A percentile compares a stretch with the other conserved stretches of the same genome.
Conservation (phyloP, 805 yeast species). For the Tetrapisispora taiwanensis region DNA sequence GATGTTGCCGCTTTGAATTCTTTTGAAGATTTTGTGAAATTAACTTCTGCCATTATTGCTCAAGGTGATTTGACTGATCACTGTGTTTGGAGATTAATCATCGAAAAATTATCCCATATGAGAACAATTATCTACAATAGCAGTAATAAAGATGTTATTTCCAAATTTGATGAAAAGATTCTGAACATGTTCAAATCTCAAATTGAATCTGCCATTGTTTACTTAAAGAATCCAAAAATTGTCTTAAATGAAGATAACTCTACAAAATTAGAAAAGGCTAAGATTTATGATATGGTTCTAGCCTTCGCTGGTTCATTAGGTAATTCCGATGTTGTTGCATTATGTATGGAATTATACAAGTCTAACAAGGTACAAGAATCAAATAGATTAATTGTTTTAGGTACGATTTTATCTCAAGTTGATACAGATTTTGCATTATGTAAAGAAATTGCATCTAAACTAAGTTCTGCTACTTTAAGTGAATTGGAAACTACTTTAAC, state of each 20-base stretch:
- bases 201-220: constrained; percentile 31
- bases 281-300: constrained; percentile 20
- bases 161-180: constrained; percentile 15
- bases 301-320: constrained; percentile 8
- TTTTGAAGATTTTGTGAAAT: constrained; percentile 26
- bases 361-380: constrained; percentile 3
- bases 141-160: constrained; percentile 16
- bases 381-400: constrained; percentile 31
- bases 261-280: constrained; percentile 22
- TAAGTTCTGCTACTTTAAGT: constrained; percentile 36
- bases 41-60: constrained; percentile 3
- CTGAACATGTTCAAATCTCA: constrained; percentile 41
- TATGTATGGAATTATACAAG: constrained; percentile 4
- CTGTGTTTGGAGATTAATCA: constrained; percentile 36
- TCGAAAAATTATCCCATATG: constrained; percentile 9
- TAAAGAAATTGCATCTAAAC: constrained; percentile 32
- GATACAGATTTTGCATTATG: constrained; percentile 26
- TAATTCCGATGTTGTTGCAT: constrained; percentile 6
- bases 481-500: constrained; percentile 44
- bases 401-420: constrained; percentile 34
- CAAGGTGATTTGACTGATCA: constrained; percentile 7
- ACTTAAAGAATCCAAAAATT: constrained; percentile 22
- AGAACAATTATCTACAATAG: constrained; percentile 5
- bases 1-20: constrained; percentile 44
- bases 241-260: constrained; percentile 20